These are phyloP conservation scores for Sarocladiaceae sp. DNA, from an alignment of 2,329 filamentous ascomycete species.

Conservation along the genomic window DNA sequence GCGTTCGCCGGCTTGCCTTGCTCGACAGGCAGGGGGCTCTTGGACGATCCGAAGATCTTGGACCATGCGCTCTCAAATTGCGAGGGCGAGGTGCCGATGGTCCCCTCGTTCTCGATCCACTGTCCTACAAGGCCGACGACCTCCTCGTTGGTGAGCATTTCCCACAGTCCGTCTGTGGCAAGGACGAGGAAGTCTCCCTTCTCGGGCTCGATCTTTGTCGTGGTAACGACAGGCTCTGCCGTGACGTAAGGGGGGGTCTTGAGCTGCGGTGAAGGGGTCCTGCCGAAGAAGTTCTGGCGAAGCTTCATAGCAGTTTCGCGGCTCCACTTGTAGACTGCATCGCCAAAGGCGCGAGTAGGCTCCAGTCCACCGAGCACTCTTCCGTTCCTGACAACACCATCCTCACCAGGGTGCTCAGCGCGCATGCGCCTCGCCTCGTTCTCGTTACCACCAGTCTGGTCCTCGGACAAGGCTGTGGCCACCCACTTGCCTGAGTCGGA, in stretches of 20 bases:
- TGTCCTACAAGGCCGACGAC: conserved; percentile 93
- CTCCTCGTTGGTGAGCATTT: conserved; percentile 98
- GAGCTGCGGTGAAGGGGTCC: conserved; percentile 67
- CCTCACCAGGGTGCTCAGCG: conserved; percentile 81
- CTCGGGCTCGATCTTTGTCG: conserved; percentile 81
- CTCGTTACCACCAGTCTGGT: conserved; percentile 87
- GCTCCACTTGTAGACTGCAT: conserved; percentile 96
- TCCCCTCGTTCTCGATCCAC: conserved; percentile 80
- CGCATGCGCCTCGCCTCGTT: conserved; percentile 79
- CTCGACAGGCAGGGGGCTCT: conserved; percentile 67
- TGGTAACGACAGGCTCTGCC: conserved; percentile 89
- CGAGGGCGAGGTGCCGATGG: conserved; percentile 40
- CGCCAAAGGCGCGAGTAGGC: conserved; percentile 89
- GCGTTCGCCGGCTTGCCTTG: conserved; percentile 39
- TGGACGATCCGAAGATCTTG: conserved; percentile 49
- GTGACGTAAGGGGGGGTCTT: conserved; percentile 96
- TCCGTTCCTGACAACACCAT: conserved; percentile 79
- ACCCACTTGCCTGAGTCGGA: conserved; percentile 80
- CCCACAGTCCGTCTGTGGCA: conserved; percentile 95
- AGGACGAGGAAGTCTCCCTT: conserved; percentile 94
- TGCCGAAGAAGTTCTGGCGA: conserved; percentile 80
- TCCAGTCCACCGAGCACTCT: conserved; percentile 88
- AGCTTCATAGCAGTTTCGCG: conserved; percentile 77
- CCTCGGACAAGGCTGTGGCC: conserved; percentile 80
- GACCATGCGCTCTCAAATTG: conserved; percentile 68